Evolutionary conservation across 768 basidiomycete species (phyloP), one percentile per base, ranked within the genome.

Genomic region (Mycena rosella): DNA sequence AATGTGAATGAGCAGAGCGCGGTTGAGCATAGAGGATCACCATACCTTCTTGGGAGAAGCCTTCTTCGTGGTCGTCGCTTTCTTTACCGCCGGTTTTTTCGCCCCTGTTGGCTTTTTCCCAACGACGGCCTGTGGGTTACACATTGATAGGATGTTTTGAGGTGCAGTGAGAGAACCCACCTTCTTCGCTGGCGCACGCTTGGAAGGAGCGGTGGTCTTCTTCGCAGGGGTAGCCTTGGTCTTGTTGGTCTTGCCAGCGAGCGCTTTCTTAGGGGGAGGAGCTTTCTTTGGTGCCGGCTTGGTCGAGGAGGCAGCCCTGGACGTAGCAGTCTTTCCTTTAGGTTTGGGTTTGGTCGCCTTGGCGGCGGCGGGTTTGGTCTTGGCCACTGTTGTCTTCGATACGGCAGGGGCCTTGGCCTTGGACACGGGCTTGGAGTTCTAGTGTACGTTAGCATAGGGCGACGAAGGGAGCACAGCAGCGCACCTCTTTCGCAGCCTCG

Each of bases 41-140:
- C 20, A 34, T 18, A 89, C 91, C 86, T 90, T 91, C 86, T 91
- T 91, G 10, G 83, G 85, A 4, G 80, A 56, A 49, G 84, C 86
- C 62, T 84, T 84, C 77, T 82, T 85, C 42, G 81, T 78, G 26
- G 83, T 63, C 4, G 79, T 65, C 10, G 71, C 62, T 40, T 80
- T 81, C 73, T 75, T 66, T 15, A 26, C 45, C 3, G 72, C 40
- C n/a, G 72, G 30, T 57, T 76, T 78, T 72, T 77, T 80, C n/a
- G 72, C 56, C 56, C 72, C 30, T 7, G 74, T 62, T 10, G 72
- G 62, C 65, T 77, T 80, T 64, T 74, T 75, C 22, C 66, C 66
- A 34, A 62, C 55, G n/a, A 62, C 60, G 24, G 66, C 60, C 66
- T 67, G n/a, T n/a, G 30, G 7, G 27, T 20, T 17, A 24, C 5